Percentiles rank a stretch among this genome's conserved stretches.
phyloP scores from a whole-genome alignment of 2,329 filamentous ascomycete species.

The Penicillium sp. region DNA sequence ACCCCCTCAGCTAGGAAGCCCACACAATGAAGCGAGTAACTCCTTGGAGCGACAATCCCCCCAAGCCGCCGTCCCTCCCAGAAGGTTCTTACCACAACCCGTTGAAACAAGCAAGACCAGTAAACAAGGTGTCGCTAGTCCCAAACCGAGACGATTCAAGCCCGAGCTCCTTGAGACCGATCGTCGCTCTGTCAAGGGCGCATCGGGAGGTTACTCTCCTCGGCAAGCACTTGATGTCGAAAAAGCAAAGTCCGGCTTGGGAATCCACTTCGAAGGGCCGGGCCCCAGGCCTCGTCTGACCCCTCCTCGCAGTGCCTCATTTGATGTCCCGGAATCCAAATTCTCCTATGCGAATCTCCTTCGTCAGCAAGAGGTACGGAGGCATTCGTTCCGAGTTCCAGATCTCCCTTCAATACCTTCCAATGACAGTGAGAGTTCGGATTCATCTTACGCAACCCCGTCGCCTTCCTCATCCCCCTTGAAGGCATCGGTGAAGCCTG shows the following conservation, averaged over 20 bases:
- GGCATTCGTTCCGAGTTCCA: slow-evolving; percentile 63
- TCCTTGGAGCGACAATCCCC: slow-evolving; percentile 3
- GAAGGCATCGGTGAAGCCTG: slow-evolving; percentile 28
- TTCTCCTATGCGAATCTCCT: slow-evolving; percentile 49
- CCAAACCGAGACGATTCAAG: slow-evolving; percentile 30
- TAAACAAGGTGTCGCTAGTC: slow-evolving; percentile 34
- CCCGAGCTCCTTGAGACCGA: slow-evolving; percentile 38
- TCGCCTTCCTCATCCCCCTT: slow-evolving; percentile 47
- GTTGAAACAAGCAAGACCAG: slow-evolving; percentile 70
- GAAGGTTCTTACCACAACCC: slow-evolving; percentile 42
- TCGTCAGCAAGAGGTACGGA: slow-evolving; percentile 41
- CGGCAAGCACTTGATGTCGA: slow-evolving; percentile 27
- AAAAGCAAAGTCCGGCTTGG: background rate
- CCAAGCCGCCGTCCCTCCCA: slow-evolving; percentile 4
- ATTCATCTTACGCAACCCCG: slow-evolving; percentile 40
- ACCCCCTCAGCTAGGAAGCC: background rate
- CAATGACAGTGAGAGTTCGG: slow-evolving; percentile 56
- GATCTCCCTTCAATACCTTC: slow-evolving; percentile 64
- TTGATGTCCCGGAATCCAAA: slow-evolving; percentile 55
- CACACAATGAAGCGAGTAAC: slow-evolving; percentile 16
- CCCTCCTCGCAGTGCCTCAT: slow-evolving; percentile 47
- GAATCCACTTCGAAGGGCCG: slow-evolving; percentile 3
- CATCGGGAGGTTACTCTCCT: slow-evolving; percentile 38
- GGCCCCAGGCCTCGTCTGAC: slow-evolving; percentile 15
- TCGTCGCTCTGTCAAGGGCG: slow-evolving; percentile 32